Evolutionary conservation across 176 grass and related monocot genomes (phyloP), one percentile per base, ranked within the genome.

Genomic region (bread wheat (Triticum aestivum)): DNA sequence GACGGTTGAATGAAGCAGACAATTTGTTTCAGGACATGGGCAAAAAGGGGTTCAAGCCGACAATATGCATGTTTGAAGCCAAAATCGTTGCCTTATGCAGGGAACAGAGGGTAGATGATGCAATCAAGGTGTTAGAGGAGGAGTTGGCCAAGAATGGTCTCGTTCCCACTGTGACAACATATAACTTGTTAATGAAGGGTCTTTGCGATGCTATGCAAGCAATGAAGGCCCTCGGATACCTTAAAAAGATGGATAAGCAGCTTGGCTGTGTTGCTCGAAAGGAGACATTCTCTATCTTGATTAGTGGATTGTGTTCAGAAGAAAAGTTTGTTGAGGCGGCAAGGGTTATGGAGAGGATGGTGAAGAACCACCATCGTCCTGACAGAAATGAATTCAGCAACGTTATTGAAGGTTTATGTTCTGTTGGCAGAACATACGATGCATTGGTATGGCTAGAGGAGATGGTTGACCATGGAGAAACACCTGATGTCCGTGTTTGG

Each of bases 401-500:
- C 82, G 45, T 98, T 30, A 91, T 94, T 83, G 65, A 70, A 72
- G 93, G 93, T 30, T 91, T 98, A 69, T 95, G 91, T 89, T 82
- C 75, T 24, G 37, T 80, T 71, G 82, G 84, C 33, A 83, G 81
- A 87, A 85, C 83, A 68, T 98, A 92, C 21, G 96, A 98, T 84
- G 91, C 93, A n/a, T 37, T 93, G 51, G 17, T 95, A 11, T 95
- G 96, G 93, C 75, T 98, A 15, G 91, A 95, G 88, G 96, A 98
- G 84, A 98, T 95, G 96, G 80, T 93, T 54, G 69, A 83, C 51
- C 89, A 90, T 84, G 96, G 93, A 29, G 83, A 89, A 73, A 86
- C 68, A 85, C 96, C 93, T 2, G 83, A 87, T 0, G 5, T 26
- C 81, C 8, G 8, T 76, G 59, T 93, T 63, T 98, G 91, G 96